Base-by-base conservation (phyloP, 345 rosid genomes). In the Lagerstroemia speciosa region DNA sequence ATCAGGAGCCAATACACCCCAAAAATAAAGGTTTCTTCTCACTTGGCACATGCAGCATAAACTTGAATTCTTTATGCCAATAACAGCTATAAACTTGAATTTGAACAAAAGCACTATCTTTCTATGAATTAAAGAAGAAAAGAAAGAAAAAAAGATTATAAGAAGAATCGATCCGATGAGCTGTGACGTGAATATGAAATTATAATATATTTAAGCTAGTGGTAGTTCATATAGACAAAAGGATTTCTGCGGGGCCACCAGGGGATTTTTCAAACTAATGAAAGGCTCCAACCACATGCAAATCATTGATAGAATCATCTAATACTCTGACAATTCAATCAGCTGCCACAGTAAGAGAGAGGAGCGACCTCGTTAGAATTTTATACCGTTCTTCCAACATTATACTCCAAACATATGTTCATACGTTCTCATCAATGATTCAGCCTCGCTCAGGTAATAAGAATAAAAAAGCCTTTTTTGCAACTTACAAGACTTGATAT, bases 251-350 rank as follows among this genome's bases (percentile, higher is more conserved):
- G 53, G 72, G 72, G 37, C 72, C 72, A 55, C 53, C 30, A 30
- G 22, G 5, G 15, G 27, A 69, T 36, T 40, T 55, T 61, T 24
- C 38, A 58, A 36, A 67, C 8, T 53, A n/a, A 29, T 31, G 17
- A 64, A 38, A 71, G 31, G 17, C 24, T 7, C 63, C 64, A 71
- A 64, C 64, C 74, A 71, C 50, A 52, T 48, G 67, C 53, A 46
- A 64, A 71, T 71, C 67, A 71, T 71, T 64, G 61, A 64, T 71
- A 52, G 50, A 64, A 71, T 71, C 62, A 20, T 71, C 50, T 20
- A 30, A 46, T 50, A 34, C 36, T 43, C 69, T 27, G 53, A 71
- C 62, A 50, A 65, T 45, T 65, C 69, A 65, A 26, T 30, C 68
- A 29, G 64, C 33, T 30, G 34, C 52, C 38, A 36, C 38, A 36